Percentiles rank a stretch among this genome's conserved stretches.
Evolutionary conservation across 176 grass and related monocot genomes (phyloP).

Genomic region (Aegilops umbellulata): DNA sequence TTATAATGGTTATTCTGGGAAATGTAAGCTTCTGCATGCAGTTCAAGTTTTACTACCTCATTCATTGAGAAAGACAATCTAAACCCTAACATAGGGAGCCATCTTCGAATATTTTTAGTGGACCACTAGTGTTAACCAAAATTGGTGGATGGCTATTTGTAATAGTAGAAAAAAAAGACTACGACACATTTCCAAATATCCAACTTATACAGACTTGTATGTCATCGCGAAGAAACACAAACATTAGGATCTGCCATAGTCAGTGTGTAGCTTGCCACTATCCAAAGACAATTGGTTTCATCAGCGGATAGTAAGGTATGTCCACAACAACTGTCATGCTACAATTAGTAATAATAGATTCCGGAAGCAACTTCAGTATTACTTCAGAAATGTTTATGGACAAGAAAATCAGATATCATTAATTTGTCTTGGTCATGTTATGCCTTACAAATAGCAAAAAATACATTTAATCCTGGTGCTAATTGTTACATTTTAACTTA

Average conservation of each 20-base stretch:
- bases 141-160: neutral
- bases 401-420: neutral
- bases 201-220: neutral
- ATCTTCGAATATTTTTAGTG: neutral
- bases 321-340: neutral
- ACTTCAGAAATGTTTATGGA: neutral
- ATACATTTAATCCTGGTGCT: neutral
- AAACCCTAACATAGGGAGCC: neutral
- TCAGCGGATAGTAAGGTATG: neutral
- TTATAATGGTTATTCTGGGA: neutral
- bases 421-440: neutral
- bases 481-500: neutral
- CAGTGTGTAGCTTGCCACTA: constrained; percentile 7
- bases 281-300: neutral
- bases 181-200: neutral
- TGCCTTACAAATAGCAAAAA: neutral
- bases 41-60: neutral
- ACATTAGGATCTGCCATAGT: neutral
- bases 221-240: neutral
- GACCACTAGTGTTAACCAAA: neutral
- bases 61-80: neutral
- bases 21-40: neutral
- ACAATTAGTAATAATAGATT: neutral
- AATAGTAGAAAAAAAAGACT: neutral
- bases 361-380: neutral